Conservation (phyloP, 768 basidiomycete genomes). For the Chalciporus pseudorubinellus region DNA sequence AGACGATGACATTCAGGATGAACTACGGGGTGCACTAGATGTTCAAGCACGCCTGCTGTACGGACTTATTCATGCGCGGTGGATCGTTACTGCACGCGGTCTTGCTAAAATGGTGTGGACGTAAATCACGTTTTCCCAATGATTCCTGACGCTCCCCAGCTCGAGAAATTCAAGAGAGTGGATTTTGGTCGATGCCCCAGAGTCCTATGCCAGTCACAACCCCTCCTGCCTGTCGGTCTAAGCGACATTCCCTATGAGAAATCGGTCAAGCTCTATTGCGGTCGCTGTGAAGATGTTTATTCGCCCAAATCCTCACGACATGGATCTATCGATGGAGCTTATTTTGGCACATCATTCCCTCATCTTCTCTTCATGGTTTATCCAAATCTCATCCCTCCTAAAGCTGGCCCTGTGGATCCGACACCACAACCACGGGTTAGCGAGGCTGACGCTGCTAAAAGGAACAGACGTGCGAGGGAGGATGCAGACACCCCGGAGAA, state of each 20-base stretch:
- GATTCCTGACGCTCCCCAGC: constrained; percentile 38
- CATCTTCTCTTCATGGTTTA: constrained; percentile 98
- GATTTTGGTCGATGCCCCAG: constrained; percentile 99
- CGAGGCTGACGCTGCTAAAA: constrained; percentile 33
- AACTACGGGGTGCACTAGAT: constrained; percentile 87
- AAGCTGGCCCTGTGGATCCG: constrained; percentile 53
- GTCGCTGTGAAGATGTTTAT: constrained; percentile 97
- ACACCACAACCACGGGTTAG: constrained; percentile 23
- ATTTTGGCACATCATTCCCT: constrained; percentile 97
- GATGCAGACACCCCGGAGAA: constrained; percentile 49
- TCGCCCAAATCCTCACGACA: constrained; percentile 96
- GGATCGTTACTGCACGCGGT: constrained; percentile 94
- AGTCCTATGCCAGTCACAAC: constrained; percentile 91
- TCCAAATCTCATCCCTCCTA: constrained; percentile 86
- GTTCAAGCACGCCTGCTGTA: constrained; percentile 92
- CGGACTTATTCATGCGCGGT: constrained; percentile 94
- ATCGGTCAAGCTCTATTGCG: constrained; percentile 98
- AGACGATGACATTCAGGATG: constrained; percentile 96
- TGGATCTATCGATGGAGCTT: constrained; percentile 96
- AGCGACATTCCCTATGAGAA: constrained; percentile 98
- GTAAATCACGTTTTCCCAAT: neutral
- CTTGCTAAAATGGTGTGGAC: constrained; percentile 85
- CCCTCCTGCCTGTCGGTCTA: constrained; percentile 94
- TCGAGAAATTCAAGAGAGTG: constrained; percentile 97
- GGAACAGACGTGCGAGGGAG: constrained; percentile 53